A percentile compares a stretch with the other conserved stretches of the same genome.
These are phyloP conservation scores for Leccinum truebloodii DNA, from an alignment of 768 basidiomycete genomes.

Conservation along the genomic window DNA sequence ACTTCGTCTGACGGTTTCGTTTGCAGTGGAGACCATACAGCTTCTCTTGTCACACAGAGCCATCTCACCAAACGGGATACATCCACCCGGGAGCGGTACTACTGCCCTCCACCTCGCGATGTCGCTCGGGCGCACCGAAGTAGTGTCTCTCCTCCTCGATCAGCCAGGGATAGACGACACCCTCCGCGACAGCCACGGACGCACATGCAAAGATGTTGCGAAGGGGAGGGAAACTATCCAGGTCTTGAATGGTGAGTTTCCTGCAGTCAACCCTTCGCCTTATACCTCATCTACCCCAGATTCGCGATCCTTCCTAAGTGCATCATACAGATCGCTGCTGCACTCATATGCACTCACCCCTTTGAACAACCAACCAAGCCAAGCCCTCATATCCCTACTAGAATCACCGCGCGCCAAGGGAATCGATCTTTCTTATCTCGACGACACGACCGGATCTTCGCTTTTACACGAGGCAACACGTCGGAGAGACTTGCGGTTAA, in stretches of 20 bases:
- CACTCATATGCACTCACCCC: conserved; percentile 73
- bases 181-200: conserved; percentile 62
- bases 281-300: conserved; percentile 44
- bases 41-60: conserved; percentile 70
- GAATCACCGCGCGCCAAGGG: conserved; percentile 67
- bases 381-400: conserved; percentile 56
- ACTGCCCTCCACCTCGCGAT: conserved; percentile 77
- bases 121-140: conserved; percentile 67
- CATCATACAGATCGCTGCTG: conserved; percentile 71
- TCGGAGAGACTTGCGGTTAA: conserved; percentile 74
- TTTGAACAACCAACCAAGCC: conserved; percentile 38
- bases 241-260: conserved; percentile 63
- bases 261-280: neutral
- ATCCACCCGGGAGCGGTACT: conserved; percentile 69
- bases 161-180: conserved; percentile 83
- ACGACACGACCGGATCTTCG: conserved; percentile 73
- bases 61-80: conserved; percentile 76
- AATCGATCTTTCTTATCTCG: conserved; percentile 78
- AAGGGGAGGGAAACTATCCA: conserved; percentile 63
- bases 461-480: conserved; percentile 86
- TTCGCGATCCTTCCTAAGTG: conserved; percentile 73
- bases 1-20: conserved; percentile 4
- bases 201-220: conserved; percentile 72
- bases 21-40: conserved; percentile 61
- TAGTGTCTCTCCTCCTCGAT: conserved; percentile 74